phyloP scores from a whole-genome alignment of 257 asterid species.

The Paraleonurus japonicus region DNA sequence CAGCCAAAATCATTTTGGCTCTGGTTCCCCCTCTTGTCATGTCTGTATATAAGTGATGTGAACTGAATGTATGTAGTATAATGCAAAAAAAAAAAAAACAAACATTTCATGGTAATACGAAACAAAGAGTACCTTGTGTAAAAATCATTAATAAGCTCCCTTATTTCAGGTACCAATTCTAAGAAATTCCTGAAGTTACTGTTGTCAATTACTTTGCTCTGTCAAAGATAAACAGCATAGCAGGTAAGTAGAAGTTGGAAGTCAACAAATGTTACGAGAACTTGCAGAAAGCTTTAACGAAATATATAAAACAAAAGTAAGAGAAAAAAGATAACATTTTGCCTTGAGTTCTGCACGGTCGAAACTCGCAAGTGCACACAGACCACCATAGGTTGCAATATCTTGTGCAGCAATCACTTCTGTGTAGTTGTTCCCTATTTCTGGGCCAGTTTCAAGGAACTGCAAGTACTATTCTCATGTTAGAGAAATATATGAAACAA shows the following conservation, averaged over 20 bases:
- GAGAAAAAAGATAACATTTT: not conserved
- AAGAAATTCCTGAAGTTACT: conserved; percentile 67
- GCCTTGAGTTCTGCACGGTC: conserved; percentile 83
- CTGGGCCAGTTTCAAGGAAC: conserved; percentile 82
- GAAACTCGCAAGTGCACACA: conserved; percentile 91
- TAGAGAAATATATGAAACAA: conserved; percentile 14
- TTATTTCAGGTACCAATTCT: conserved; percentile 77
- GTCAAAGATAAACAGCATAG: conserved; percentile 24
- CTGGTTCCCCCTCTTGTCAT: not conserved
- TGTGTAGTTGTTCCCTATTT: conserved; percentile 62
- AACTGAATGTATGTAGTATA: not conserved
- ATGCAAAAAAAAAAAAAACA: not conserved
- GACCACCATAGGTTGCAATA: conserved; percentile 87
- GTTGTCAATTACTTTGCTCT: conserved; percentile 96
- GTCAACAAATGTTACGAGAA: not conserved
- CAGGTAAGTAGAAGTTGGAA: not conserved
- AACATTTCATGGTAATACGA: not conserved
- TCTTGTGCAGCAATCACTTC: conserved; percentile 90
- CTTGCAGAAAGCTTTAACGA: not conserved
- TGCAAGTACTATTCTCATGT: conserved; percentile 33
- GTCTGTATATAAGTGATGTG: not conserved
- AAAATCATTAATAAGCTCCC: conserved; percentile 82
- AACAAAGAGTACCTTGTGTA: conserved; percentile 63
- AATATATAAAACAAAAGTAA: not conserved
- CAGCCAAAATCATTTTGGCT: not conserved